Conservation (phyloP, 2,329 filamentous ascomycete species). For the Ophiostoma triangulosporum region DNA sequence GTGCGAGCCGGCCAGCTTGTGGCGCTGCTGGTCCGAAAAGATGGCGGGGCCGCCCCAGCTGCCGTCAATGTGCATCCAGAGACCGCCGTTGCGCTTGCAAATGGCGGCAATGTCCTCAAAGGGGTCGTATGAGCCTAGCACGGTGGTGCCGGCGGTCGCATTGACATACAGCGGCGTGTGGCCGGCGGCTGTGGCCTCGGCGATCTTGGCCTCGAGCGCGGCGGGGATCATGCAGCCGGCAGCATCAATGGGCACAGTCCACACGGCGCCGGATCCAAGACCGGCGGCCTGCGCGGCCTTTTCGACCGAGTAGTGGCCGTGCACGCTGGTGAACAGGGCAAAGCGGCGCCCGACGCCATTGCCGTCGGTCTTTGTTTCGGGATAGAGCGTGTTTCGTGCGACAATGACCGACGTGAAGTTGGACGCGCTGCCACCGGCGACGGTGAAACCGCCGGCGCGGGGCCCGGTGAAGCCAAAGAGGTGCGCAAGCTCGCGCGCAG, state of each 20-base stretch:
- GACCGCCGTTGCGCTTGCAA: conserved; percentile 48
- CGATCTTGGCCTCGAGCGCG: conserved; percentile 50
- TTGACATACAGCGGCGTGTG: conserved; percentile 90
- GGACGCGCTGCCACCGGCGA: conserved; percentile 71
- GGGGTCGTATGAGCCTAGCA: conserved; percentile 78
- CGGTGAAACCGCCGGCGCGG: conserved; percentile 59
- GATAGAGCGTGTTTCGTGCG: conserved; percentile 75
- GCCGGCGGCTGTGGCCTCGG: conserved; percentile 48
- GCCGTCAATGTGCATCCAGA: conserved; percentile 91
- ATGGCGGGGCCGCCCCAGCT: conserved; percentile 79
- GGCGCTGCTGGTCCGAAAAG: conserved; percentile 52
- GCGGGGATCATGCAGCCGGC: conserved; percentile 57
- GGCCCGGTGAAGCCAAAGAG: conserved; percentile 65
- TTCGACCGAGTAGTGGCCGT: conserved; percentile 90
- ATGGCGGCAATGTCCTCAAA: conserved; percentile 56
- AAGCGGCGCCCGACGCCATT: conserved; percentile 49
- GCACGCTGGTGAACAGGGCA: conserved; percentile 73
- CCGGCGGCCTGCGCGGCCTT: conserved; percentile 90
- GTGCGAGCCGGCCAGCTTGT: conserved; percentile 56
- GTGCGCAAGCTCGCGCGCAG: conserved; percentile 55
- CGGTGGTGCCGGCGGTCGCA: conserved; percentile 87
- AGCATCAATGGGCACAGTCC: conserved; percentile 59
- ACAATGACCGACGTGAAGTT: conserved; percentile 79
- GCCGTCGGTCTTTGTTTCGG: conserved; percentile 60
- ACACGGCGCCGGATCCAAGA: conserved; percentile 62